Percentiles rank a stretch among this genome's conserved stretches.
Evolutionary conservation across 2,329 filamentous ascomycete genomes (phyloP).

Genomic region (Drechslerella coelobrocha): DNA sequence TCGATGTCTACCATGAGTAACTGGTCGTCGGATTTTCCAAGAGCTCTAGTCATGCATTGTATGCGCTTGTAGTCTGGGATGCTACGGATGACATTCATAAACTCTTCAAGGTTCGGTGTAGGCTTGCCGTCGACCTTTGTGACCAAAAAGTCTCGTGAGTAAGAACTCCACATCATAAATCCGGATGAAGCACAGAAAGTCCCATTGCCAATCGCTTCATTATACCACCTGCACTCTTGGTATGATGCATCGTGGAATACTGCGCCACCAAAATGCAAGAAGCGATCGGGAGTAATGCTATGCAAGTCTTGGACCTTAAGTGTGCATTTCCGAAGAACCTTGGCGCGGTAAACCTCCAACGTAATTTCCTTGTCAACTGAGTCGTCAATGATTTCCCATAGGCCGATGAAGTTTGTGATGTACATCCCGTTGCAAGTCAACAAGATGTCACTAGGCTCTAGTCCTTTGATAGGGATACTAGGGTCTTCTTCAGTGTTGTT

Average conservation of each 20-base stretch:
- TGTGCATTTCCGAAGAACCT: slow-evolving; percentile 50
- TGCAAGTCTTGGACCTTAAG: slow-evolving; percentile 55
- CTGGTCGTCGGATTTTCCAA: slow-evolving; percentile 55
- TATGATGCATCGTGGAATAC: slow-evolving; percentile 55
- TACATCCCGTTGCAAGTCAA: slow-evolving; percentile 88
- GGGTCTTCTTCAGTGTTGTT: slow-evolving; percentile 50
- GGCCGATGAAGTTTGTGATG: slow-evolving; percentile 68
- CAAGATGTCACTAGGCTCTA: slow-evolving; percentile 75
- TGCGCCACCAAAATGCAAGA: slow-evolving; percentile 55
- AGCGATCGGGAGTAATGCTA: slow-evolving; percentile 54
- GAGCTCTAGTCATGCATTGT: slow-evolving; percentile 54
- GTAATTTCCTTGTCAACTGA: slow-evolving; percentile 53
- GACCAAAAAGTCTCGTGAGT: slow-evolving; percentile 54
- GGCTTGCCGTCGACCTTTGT: slow-evolving; percentile 55
- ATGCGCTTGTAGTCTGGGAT: slow-evolving; percentile 54
- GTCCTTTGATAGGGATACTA: slow-evolving; percentile 51
- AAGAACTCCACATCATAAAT: slow-evolving; percentile 55
- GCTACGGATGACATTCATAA: slow-evolving; percentile 54
- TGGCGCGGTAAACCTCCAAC: slow-evolving; percentile 53
- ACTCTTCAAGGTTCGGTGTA: slow-evolving; percentile 54
- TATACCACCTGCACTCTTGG: slow-evolving; percentile 54
- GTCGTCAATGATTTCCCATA: slow-evolving; percentile 56
- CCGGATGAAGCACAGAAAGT: slow-evolving; percentile 55
- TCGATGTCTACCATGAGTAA: slow-evolving; percentile 55
- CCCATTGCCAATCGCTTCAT: slow-evolving; percentile 54